These are phyloP conservation scores for Blastobotrys malaysiensis DNA, from an alignment of 1,139 yeast species.

Conservation along the genomic window DNA sequence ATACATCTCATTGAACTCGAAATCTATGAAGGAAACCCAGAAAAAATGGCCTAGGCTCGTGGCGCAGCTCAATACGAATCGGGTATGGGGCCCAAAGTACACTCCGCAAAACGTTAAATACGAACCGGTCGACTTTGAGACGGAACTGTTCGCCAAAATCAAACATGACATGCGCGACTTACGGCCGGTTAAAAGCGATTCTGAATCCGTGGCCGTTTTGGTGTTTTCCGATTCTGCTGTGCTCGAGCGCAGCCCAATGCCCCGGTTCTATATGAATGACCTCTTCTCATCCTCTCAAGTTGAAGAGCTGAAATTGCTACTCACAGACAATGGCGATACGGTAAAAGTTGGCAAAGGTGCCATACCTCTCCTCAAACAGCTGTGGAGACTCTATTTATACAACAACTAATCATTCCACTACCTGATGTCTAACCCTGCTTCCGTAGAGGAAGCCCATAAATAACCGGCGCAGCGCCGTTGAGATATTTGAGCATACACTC, in stretches of 20 bases:
- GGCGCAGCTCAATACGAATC: too few relatives aligned
- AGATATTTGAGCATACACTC: slow-evolving; percentile 59
- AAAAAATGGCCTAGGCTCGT: background rate
- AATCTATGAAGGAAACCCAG: background rate
- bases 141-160: background rate
- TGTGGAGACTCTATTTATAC: background rate
- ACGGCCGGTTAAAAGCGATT: background rate
- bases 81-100: background rate
- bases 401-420: background rate
- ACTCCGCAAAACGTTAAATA: background rate
- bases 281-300: background rate
- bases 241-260: background rate
- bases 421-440: background rate
- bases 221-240: background rate
- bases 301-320: background rate
- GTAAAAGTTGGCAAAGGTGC: background rate
- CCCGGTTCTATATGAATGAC: background rate
- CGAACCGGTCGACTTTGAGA: background rate
- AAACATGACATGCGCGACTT: background rate
- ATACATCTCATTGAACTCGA: background rate
- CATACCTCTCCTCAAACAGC: background rate
- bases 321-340: background rate
- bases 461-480: slow-evolving; percentile 79
- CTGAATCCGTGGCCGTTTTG: background rate
- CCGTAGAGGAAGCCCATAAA: slow-evolving; percentile 65